Percentiles rank a stretch among this genome's conserved stretches.
Evolutionary conservation across 2,329 filamentous ascomycete species (phyloP).

Genomic region (Cercospora nicotianae): DNA sequence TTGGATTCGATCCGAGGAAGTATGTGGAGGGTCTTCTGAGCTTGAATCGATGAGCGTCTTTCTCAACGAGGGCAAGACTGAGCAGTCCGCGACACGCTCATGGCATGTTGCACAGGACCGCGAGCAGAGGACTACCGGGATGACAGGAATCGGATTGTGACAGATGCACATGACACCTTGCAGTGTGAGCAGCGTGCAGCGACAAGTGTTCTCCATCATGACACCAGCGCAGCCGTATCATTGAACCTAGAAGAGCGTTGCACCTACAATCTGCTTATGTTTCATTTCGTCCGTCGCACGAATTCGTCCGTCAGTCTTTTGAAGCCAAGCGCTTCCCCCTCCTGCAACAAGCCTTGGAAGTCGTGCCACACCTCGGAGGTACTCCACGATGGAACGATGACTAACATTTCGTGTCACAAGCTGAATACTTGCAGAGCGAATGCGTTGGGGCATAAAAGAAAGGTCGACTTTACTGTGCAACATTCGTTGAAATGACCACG

Average conservation of each 20-base stretch:
- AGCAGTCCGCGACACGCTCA: too few species aligned
- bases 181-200: not conserved
- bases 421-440: too few species aligned
- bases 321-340: not conserved
- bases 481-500: too few species aligned
- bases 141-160: not conserved
- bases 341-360: not conserved
- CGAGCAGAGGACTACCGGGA: not conserved
- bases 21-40: slow-evolving; percentile 73
- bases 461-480: too few species aligned
- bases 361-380: not conserved
- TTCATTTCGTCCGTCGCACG: not conserved
- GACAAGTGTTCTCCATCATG: not conserved
- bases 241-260: not conserved
- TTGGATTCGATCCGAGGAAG: slow-evolving; percentile 72
- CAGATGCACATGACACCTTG: not conserved
- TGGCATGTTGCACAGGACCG: too few species aligned
- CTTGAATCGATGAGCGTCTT: slow-evolving; percentile 49
- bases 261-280: not conserved
- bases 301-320: not conserved
- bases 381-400: not conserved
- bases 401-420: not conserved
- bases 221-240: not conserved
- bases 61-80: too few species aligned
- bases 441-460: too few species aligned